These are phyloP conservation scores for Xylariaceae sp. DNA, from an alignment of 2,329 filamentous ascomycete genomes.

Conservation along the genomic window DNA sequence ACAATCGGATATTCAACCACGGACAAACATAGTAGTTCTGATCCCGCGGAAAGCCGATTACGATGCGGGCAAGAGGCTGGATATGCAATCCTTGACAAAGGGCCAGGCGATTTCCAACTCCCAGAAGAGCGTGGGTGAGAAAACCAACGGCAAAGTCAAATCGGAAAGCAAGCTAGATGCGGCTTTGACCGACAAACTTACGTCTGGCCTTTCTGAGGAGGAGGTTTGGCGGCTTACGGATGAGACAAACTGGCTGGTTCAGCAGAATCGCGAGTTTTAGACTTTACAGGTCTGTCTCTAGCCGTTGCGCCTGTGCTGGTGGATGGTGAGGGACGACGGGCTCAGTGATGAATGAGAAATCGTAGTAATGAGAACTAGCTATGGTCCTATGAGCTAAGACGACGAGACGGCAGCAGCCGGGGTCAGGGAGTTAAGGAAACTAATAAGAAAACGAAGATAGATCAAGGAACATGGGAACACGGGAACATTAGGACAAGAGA, in stretches of 20 bases:
- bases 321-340: no score
- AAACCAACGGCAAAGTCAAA: not conserved
- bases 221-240: constrained; percentile 29
- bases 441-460: no score
- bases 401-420: no score
- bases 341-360: no score
- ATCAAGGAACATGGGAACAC: no score
- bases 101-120: not conserved
- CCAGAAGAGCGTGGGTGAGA: not conserved
- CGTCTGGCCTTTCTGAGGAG: constrained; percentile 17
- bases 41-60: not conserved
- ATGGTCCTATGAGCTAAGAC: no score
- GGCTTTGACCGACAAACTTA: constrained; percentile 10
- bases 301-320: constrained; percentile 5
- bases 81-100: no score
- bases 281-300: not conserved
- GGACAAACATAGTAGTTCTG: not conserved
- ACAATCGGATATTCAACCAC: not conserved
- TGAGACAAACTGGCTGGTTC: constrained; percentile 26
- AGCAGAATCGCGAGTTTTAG: constrained; percentile 16
- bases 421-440: no score
- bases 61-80: no score
- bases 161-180: not conserved
- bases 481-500: not conserved
- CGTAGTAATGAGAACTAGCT: no score